Conservation (phyloP, 176 grass and related monocot genomes). For the Ensete glaucum region DNA sequence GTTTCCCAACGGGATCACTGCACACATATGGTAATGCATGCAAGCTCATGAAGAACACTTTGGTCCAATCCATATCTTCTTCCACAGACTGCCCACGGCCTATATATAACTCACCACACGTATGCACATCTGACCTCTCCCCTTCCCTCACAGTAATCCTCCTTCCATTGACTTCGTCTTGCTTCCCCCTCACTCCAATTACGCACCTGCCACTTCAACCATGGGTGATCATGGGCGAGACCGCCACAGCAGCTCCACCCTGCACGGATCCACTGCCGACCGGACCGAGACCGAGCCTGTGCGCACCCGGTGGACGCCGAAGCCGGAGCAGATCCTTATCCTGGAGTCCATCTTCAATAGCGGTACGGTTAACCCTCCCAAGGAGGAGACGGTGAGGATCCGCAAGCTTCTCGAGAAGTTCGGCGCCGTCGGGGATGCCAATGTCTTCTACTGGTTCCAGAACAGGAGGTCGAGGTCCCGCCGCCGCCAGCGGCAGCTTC, state of each 20-base stretch:
- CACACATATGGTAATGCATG: too few relatives aligned
- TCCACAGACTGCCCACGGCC: neutral
- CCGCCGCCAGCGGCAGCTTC: constrained; percentile 88
- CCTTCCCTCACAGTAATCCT: neutral
- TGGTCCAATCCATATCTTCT: neutral
- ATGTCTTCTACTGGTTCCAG: constrained; percentile 99
- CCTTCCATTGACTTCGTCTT: neutral
- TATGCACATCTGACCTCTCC: neutral
- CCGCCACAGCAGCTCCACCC: neutral
- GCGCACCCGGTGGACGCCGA: constrained; percentile 80
- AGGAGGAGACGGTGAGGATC: constrained; percentile 83
- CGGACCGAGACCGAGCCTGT: constrained; percentile 37
- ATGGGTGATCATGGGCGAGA: neutral
- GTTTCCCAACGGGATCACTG: too few relatives aligned
- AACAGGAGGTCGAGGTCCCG: constrained; percentile 83
- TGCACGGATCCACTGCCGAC: constrained; percentile 31
- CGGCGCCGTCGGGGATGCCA: constrained; percentile 81
- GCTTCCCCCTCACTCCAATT: neutral
- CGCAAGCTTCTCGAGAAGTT: constrained; percentile 88
- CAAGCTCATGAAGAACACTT: neutral
- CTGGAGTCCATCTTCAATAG: constrained; percentile 98
- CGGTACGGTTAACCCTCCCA: constrained; percentile 94
- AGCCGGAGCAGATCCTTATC: constrained; percentile 95
- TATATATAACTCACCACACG: neutral
- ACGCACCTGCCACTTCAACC: neutral